These are phyloP conservation scores for Mallotus japonicus DNA, from an alignment of 441 rosid genomes.

Conservation along the genomic window DNA sequence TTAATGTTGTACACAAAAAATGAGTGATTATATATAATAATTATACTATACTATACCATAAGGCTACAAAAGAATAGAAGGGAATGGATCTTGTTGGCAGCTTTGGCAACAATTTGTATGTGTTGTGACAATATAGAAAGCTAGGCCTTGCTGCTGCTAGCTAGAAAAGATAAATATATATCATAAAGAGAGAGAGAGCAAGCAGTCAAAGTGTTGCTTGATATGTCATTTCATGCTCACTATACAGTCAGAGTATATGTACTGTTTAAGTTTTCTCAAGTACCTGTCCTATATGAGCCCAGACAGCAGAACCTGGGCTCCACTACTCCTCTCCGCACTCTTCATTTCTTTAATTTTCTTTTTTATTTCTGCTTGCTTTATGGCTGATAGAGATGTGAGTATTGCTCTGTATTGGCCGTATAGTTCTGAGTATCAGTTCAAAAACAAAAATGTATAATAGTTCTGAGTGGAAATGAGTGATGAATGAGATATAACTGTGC, in stretches of 20 bases:
- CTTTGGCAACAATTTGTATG: constrained; percentile 20
- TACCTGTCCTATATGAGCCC: constrained; percentile 24
- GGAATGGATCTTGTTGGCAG: constrained; percentile 40
- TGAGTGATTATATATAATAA: not conserved
- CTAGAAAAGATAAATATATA: too few relatives aligned
- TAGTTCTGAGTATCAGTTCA: too few relatives aligned
- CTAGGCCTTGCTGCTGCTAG: too few relatives aligned
- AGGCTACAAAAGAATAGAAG: constrained; percentile 10
- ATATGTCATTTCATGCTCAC: constrained; percentile 46
- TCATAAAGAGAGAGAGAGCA: not conserved
- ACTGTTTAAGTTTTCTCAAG: constrained; percentile 24
- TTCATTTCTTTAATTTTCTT: not conserved
- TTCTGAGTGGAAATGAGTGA: not conserved
- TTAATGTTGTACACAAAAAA: not conserved
- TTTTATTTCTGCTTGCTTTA: not conserved
- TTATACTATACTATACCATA: not conserved
- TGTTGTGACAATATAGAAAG: not conserved
- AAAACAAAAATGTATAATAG: too few relatives aligned
- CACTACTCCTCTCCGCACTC: not conserved
- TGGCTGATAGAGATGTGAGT: not conserved
- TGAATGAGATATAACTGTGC: constrained; percentile 9
- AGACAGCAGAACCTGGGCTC: constrained; percentile 10
- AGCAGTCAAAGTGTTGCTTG: constrained; percentile 27
- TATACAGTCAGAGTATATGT: constrained; percentile 24
- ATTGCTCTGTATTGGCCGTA: not conserved